Evolutionary conservation across 805 yeast species (phyloP), one percentile per base, ranked within the genome.

Genomic region (Candida ulmi): DNA sequence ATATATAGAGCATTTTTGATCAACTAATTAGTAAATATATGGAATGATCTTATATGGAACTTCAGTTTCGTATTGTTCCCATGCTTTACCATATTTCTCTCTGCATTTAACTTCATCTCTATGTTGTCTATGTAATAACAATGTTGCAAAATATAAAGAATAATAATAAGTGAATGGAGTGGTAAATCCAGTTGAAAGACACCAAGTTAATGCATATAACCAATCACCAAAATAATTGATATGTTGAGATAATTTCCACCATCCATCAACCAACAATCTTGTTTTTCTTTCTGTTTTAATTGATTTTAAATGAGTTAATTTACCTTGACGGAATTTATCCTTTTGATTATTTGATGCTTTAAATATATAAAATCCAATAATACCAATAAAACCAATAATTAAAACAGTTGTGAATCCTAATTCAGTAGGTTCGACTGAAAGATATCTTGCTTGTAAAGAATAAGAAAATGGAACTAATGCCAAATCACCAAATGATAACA

Each of bases 211-310:
- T 0, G 96, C 87, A 55, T 88, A 80, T 31, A 93, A 58, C 90
- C 96, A 88, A 65, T 93, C 99, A 32, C 99, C 99, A 42, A 90
- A 73, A 62, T 93, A 93, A 58, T 93, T 93, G 57, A 87, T 88
- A 60, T 93, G 99, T 50, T 95, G 95, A 7, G 95, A 80, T 16
- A 70, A 60, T 2, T 83, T 84, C 99, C 99, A 93, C 99, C 98
- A 93, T 3, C 98, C 96, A 54, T 88, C 93, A 39, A 80, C 75
- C 33, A 93, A 65, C 47, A 93, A 71, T 55, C 77, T 84, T 19
- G 95, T 82, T 1, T 95, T 95, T 13, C 83, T 76, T 24, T 72
- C 67, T 0, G 97, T 83, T 46, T 75, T 66, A 43, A 93, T 84
- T 39, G 76, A 80, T 45, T 77, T 73, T 63, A 88, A 65, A 55